phyloP scores from a whole-genome alignment of 1,284 basidiomycete genomes.

The Trametes hirsuta region DNA sequence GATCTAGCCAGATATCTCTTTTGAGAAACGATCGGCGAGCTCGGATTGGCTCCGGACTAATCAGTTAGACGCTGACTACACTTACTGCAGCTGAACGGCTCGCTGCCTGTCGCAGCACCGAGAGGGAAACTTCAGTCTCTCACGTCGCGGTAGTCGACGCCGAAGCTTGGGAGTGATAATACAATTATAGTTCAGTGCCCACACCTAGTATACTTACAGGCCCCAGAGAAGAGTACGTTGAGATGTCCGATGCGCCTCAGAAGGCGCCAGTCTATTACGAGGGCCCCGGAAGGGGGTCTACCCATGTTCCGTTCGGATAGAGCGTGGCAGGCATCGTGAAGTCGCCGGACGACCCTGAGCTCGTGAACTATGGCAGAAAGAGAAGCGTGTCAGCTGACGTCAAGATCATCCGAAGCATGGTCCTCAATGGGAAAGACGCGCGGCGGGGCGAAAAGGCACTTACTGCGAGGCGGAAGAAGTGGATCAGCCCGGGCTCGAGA shows the following conservation, averaged over 20 bases:
- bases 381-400: constrained; percentile 11
- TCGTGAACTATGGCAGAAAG: constrained; percentile 51
- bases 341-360: constrained; percentile 62
- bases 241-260: background rate
- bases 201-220: constrained; percentile 10
- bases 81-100: constrained; percentile 2
- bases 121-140: background rate
- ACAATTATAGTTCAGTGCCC: constrained; percentile 19
- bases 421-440: background rate
- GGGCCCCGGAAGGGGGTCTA: constrained; percentile 69
- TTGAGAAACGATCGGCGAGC: constrained; percentile 16
- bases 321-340: constrained; percentile 82
- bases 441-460: constrained; percentile 38
- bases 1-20: constrained; percentile 17
- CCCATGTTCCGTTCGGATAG: constrained; percentile 84
- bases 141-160: constrained; percentile 8
- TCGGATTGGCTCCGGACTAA: constrained; percentile 13
- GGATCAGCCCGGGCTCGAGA: constrained; percentile 64
- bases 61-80: constrained; percentile 13
- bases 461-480: constrained; percentile 85
- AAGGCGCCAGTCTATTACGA: constrained; percentile 43
- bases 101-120: background rate
- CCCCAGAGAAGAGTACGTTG: constrained; percentile 9
- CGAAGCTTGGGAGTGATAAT: constrained; percentile 15
- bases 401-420: background rate